Evolutionary conservation across 371 early-diverging fungal genomes (phyloP), one percentile per base, ranked within the genome.

Genomic region (Chytridiales sp.): DNA sequence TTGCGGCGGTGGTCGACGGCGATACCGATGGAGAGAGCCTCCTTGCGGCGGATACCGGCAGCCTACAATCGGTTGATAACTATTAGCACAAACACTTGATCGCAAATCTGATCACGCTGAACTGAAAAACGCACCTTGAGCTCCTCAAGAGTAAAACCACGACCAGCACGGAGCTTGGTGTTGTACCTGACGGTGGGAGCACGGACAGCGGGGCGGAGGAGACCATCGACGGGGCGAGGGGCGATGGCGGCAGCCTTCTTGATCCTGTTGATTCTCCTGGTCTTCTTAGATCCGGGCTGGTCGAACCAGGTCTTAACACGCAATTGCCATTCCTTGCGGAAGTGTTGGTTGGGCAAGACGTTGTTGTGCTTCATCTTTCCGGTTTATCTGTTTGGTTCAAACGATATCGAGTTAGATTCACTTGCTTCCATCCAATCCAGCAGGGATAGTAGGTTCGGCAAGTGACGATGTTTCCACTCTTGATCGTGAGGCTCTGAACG

Each of bases 251-350:
- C 93, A 62, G 98, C 98, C 92, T 99, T 99, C 80, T 87, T 85
- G 73, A 88, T 79, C 71, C 99, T 90, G 61, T 85, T 85, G 52
- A 88, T 75, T 66, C 94, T 85, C 73, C 99, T 85, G 64, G 90
- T 80, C 83, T 87, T 86, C 88, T 94, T 95, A 75, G 90, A 90
- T 59, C 93, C 93, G 68, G 99, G 92, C 85, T 99, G 99, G 84
- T 97, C 87, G 84, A 99, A 99, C 98, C 98, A 99, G 69, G 97
- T 97, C 87, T 92, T 93, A 64, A 98, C 97, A 71, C 92, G 94
- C 64, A 83, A 78, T 77, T 95, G 90, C 93, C 99, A 97, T 83
- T 97, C 92, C 91, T 99, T 99, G 81, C 92, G 97, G 89, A 98
- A 95, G 78, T 99, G 99, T 60, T 77, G 86, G 84, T 95, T 97